These are phyloP conservation scores for Penicillium sp. DNA, from an alignment of 2,329 filamentous ascomycete species.

Conservation along the genomic window DNA sequence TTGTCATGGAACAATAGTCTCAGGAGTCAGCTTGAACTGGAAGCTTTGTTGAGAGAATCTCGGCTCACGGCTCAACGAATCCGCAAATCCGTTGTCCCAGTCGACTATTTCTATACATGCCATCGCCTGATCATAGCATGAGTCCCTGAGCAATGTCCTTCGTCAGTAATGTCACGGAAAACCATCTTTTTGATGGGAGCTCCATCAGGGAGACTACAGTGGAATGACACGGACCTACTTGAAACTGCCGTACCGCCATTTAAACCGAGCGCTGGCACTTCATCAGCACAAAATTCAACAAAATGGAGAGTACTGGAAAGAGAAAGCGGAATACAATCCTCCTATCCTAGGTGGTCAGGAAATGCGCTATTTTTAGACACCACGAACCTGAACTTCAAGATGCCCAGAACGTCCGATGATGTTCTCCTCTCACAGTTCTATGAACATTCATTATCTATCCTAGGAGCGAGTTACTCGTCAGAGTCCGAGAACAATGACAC, in stretches of 20 bases:
- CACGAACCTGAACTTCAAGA: constrained; percentile 22
- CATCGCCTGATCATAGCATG: neutral
- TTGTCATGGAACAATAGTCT: neutral
- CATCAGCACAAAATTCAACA: constrained; percentile 12
- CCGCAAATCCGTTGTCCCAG: neutral
- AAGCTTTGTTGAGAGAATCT: no score
- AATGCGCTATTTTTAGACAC: constrained; percentile 29
- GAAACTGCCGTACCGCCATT: constrained; percentile 41
- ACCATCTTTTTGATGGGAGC: constrained; percentile 58
- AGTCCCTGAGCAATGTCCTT: neutral
- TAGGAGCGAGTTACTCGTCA: constrained; percentile 51
- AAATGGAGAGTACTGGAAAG: constrained; percentile 30
- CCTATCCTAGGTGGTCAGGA: neutral
- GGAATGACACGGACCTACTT: constrained; percentile 52
- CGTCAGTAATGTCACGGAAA: constrained; percentile 25
- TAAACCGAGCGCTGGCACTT: constrained; percentile 10
- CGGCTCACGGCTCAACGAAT: no score
- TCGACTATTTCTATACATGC: neutral
- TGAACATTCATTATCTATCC: constrained; percentile 69
- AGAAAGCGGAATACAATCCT: neutral
- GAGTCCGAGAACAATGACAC: constrained; percentile 26
- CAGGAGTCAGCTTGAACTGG: no score
- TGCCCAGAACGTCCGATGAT: constrained; percentile 20
- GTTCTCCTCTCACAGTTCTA: constrained; percentile 62
- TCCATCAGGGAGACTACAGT: constrained; percentile 54